phyloP scores from a whole-genome alignment of 495 filamentous ascomycete genomes.

The Friedmanniomyces simplex region DNA sequence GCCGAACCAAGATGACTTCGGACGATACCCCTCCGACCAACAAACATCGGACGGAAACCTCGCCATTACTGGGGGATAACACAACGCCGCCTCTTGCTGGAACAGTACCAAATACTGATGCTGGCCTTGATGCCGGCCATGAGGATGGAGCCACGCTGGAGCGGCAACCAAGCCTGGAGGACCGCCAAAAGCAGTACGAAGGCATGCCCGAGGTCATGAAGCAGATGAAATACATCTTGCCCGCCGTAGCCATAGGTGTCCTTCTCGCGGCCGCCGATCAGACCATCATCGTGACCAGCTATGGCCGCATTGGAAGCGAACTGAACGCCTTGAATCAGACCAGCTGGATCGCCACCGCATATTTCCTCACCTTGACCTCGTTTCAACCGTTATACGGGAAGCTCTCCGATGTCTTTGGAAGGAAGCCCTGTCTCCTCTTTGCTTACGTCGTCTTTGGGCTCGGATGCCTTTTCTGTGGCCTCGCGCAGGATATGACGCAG shows the following conservation, averaged over 20 bases:
- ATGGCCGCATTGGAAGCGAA: conserved; percentile 73
- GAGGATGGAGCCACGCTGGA: not conserved
- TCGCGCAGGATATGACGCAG: conserved; percentile 57
- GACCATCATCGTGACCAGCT: conserved; percentile 69
- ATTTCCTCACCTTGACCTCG: conserved; percentile 63
- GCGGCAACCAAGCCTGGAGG: conserved; percentile 21
- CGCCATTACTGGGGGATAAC: conserved; percentile 21
- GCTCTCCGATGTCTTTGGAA: conserved; percentile 70
- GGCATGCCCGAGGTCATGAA: conserved; percentile 34
- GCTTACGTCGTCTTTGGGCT: conserved; percentile 64
- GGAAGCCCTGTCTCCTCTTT: conserved; percentile 65
- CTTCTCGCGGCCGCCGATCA: conserved; percentile 71
- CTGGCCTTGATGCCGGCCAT: not conserved
- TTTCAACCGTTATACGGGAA: conserved; percentile 80
- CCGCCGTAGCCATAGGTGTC: conserved; percentile 51
- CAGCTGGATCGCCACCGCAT: conserved; percentile 76
- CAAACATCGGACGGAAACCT: conserved; percentile 21
- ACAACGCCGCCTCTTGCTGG: conserved; percentile 7
- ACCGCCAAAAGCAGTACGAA: conserved; percentile 26
- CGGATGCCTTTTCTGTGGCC: conserved; percentile 62
- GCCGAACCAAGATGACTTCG: too few species aligned
- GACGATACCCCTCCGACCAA: too few species aligned
- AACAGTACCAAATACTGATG: not conserved
- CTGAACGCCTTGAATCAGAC: conserved; percentile 67
- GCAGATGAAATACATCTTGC: conserved; percentile 44